These are phyloP conservation scores for Vachellia collinsii DNA, from an alignment of 306 rosid genomes.

Conservation along the genomic window DNA sequence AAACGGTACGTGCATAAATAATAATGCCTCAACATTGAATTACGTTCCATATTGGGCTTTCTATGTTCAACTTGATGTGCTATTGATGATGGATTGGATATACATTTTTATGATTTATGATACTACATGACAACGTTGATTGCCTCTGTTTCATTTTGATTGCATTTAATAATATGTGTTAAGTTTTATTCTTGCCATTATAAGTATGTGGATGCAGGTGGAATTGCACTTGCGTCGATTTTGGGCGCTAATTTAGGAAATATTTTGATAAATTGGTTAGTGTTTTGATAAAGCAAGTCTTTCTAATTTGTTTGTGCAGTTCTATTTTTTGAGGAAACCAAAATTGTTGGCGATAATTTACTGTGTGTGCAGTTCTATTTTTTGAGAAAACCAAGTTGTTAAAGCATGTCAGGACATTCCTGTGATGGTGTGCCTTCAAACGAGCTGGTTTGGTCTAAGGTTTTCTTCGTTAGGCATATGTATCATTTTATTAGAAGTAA, in stretches of 20 bases:
- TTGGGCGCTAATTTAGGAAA: neutral
- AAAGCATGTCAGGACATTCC: neutral
- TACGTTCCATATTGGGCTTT: neutral
- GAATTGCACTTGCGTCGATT: neutral
- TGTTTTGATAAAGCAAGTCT: neutral
- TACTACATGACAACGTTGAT: neutral
- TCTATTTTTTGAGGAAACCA: neutral
- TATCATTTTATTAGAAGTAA: too few relatives aligned
- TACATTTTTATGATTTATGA: neutral
- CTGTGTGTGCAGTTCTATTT: neutral
- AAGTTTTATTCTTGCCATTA: neutral
- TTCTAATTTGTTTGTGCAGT: neutral
- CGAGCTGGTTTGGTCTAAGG: neutral
- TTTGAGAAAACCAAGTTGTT: neutral
- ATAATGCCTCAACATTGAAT: slow-evolving; percentile 12
- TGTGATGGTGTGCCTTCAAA: neutral
- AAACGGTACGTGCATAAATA: neutral
- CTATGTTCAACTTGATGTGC: neutral
- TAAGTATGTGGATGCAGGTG: neutral
- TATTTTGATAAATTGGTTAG: neutral
- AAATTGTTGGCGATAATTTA: neutral
- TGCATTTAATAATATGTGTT: neutral
- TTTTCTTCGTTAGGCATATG: too few relatives aligned
- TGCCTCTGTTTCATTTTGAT: slow-evolving; percentile 11
- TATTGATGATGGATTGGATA: neutral